Percentiles rank a stretch among this genome's conserved stretches.
These are phyloP conservation scores for Mycena polygramma DNA, from an alignment of 768 basidiomycete species.

Conservation along the genomic window DNA sequence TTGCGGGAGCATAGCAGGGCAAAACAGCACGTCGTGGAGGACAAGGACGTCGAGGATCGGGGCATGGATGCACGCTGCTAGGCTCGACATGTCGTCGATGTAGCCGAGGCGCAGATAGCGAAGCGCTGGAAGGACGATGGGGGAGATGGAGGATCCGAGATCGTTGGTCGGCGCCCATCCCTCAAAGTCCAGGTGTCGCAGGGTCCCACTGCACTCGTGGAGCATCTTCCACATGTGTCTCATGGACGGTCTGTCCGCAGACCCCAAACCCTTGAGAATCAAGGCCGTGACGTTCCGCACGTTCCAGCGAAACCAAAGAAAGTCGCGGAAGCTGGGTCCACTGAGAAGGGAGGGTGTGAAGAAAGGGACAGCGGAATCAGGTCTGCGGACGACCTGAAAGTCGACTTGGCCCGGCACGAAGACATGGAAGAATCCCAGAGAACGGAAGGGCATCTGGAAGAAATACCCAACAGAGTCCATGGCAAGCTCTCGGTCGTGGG, in stretches of 20 bases:
- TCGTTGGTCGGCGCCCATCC: constrained; percentile 18
- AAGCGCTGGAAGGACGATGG: constrained; percentile 1
- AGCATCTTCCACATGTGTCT: constrained; percentile 11
- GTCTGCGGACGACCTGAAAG: neutral
- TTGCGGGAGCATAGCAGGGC: neutral
- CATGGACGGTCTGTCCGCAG: constrained; percentile 1
- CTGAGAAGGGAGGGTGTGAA: neutral
- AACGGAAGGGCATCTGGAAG: neutral
- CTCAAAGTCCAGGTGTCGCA: constrained; percentile 20
- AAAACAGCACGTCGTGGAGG: constrained; percentile 12
- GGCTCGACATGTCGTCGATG: constrained; percentile 15
- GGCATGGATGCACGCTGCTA: constrained; percentile 8
- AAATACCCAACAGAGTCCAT: neutral
- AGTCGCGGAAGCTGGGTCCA: neutral
- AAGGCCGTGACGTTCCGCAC: constrained; percentile 5
- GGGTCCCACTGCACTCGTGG: neutral
- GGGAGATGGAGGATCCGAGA: neutral
- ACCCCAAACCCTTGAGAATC: constrained; percentile 6
- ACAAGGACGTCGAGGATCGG: neutral
- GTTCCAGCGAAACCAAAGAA: constrained; percentile 7
- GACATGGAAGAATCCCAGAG: neutral
- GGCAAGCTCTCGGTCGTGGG: neutral
- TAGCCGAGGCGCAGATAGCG: constrained; percentile 16
- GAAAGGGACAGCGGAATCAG: neutral
- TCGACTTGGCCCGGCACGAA: neutral